Conservation (phyloP, 768 basidiomycete genomes). For the Scleroderma citrinum region DNA sequence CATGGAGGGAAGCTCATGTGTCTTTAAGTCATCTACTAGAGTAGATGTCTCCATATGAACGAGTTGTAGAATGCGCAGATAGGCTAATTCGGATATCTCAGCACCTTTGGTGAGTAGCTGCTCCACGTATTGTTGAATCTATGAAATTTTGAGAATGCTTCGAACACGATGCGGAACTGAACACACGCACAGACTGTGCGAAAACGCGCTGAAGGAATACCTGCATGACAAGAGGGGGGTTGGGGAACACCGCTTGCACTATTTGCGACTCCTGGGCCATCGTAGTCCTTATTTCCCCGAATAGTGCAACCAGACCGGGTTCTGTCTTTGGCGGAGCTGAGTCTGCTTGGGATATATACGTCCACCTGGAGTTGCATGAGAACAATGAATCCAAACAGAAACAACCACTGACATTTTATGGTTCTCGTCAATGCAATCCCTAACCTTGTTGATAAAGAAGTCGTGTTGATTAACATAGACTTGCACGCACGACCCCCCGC, state of each 20-base stretch:
- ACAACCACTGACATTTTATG: slow-evolving; percentile 51
- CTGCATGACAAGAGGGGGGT: slow-evolving; percentile 94
- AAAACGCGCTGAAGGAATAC: slow-evolving; percentile 97
- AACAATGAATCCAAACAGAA: neutral
- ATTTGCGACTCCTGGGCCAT: slow-evolving; percentile 96
- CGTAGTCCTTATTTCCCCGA: slow-evolving; percentile 82
- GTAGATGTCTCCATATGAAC: slow-evolving; percentile 72
- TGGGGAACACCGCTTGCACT: slow-evolving; percentile 97
- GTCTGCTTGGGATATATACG: slow-evolving; percentile 71
- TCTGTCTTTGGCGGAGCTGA: slow-evolving; percentile 71
- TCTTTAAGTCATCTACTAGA: slow-evolving; percentile 87
- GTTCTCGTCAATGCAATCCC: slow-evolving; percentile 50
- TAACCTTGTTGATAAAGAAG: slow-evolving; percentile 95
- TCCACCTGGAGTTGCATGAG: slow-evolving; percentile 57
- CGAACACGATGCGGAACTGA: neutral
- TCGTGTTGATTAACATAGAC: slow-evolving; percentile 99
- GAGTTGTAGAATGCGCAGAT: slow-evolving; percentile 85
- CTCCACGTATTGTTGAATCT: slow-evolving; percentile 98
- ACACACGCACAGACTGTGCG: slow-evolving; percentile 78
- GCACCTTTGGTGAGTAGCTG: slow-evolving; percentile 71
- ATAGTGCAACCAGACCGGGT: slow-evolving; percentile 70
- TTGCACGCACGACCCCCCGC: slow-evolving; percentile 93
- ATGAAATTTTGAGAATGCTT: slow-evolving; percentile 6
- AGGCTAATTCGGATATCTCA: slow-evolving; percentile 80
- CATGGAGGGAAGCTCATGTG: slow-evolving; percentile 75